These are phyloP conservation scores for Geosmithia putterillii DNA, from an alignment of 2,329 filamentous ascomycete species.

Conservation along the genomic window DNA sequence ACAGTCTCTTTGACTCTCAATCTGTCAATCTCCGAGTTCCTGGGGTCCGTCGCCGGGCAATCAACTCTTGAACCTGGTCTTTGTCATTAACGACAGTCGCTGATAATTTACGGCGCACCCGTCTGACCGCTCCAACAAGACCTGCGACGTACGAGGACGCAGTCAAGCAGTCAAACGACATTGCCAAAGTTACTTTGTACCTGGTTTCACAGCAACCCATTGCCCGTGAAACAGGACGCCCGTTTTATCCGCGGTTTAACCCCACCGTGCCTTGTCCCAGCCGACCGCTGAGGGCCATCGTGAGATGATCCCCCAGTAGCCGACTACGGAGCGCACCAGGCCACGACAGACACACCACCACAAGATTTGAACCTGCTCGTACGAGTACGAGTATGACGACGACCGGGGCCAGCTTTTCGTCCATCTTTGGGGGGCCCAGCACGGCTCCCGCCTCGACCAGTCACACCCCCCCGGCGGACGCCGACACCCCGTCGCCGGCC, in stretches of 20 bases:
- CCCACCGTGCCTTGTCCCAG: background rate
- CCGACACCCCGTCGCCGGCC: background rate
- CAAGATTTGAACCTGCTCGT: constrained; percentile 1
- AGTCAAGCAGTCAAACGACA: too few species aligned
- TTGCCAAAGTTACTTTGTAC: too few species aligned
- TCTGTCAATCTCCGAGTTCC: background rate
- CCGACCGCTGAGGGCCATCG: background rate
- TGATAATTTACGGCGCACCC: too few species aligned
- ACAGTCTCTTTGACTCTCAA: too few species aligned
- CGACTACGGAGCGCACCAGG: background rate
- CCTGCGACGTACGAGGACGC: too few species aligned
- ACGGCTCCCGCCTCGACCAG: too few species aligned
- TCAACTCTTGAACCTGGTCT: background rate
- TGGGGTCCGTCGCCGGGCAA: background rate
- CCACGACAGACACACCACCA: background rate
- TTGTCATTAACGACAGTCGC: too few species aligned
- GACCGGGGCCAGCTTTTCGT: background rate
- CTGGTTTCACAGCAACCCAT: too few species aligned
- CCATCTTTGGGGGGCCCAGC: constrained; percentile 5
- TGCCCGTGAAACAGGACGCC: too few species aligned
- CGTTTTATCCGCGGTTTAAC: background rate
- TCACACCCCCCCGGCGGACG: too few species aligned
- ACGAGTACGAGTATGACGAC: constrained; percentile 1
- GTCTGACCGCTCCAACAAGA: too few species aligned
- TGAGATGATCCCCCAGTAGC: background rate